These are phyloP conservation scores for Cercospora berteroae DNA, from an alignment of 2,329 filamentous ascomycete genomes.

Conservation along the genomic window DNA sequence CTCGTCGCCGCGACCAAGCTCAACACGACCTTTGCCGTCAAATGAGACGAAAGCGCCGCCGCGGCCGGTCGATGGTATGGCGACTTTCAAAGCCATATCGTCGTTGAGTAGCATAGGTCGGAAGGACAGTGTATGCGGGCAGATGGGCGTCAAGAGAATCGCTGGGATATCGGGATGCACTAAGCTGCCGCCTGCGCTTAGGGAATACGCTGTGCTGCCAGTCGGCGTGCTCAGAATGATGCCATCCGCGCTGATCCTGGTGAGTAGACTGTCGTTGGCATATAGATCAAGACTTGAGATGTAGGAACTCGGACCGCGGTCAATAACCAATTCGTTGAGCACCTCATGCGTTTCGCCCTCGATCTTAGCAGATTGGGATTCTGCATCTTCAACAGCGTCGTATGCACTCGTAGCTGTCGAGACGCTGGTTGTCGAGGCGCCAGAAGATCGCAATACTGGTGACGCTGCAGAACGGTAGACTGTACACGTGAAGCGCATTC, in stretches of 20 bases:
- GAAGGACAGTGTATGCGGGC: conserved; percentile 94
- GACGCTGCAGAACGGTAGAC: conserved; percentile 68
- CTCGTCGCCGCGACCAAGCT: conserved; percentile 88
- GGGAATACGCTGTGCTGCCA: conserved; percentile 84
- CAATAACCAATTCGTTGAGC: conserved; percentile 96
- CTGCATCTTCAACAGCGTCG: conserved; percentile 11
- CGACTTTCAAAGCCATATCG: conserved; percentile 85
- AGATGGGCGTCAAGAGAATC: conserved; percentile 94
- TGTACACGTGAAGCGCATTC: conserved; percentile 98
- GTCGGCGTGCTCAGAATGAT: conserved; percentile 98
- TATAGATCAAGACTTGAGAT: conserved; percentile 96
- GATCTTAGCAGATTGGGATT: conserved; percentile 59
- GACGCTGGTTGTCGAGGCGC: conserved; percentile 33
- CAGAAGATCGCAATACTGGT: conserved; percentile 31
- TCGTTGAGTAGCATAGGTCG: conserved; percentile 97
- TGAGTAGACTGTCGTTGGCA: conserved; percentile 90
- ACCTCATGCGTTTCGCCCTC: conserved; percentile 97
- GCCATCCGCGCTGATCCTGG: conserved; percentile 92
- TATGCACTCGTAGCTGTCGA: conserved; percentile 31
- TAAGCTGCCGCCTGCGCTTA: conserved; percentile 90
- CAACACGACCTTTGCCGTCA: conserved; percentile 92
- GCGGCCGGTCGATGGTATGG: conserved; percentile 77
- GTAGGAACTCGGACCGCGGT: conserved; percentile 92
- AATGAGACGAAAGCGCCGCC: conserved; percentile 96
- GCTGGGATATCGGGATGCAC: conserved; percentile 96